These are phyloP conservation scores for Aethionema arabicum DNA, from an alignment of 345 rosid genomes.

Conservation along the genomic window DNA sequence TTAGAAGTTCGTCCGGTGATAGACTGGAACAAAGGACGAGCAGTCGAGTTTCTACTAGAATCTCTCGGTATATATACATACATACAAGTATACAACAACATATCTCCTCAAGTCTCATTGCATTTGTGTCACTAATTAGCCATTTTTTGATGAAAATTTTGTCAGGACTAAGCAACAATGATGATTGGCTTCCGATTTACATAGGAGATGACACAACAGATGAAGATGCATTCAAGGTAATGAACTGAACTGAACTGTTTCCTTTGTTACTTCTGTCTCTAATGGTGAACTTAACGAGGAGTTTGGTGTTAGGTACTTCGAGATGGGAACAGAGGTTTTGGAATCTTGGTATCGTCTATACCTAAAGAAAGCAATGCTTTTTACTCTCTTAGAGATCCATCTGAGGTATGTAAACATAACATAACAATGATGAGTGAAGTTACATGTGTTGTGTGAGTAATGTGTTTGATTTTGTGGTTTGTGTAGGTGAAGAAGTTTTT, in stretches of 20 bases:
- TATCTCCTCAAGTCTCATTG: not conserved
- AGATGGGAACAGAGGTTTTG: conserved; percentile 60
- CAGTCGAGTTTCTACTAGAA: conserved; percentile 84
- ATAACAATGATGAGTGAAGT: too few species aligned
- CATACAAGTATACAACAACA: not conserved
- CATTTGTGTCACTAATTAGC: not conserved
- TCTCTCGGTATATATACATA: conserved; percentile 58
- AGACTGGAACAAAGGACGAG: conserved; percentile 96
- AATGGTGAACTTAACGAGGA: not conserved
- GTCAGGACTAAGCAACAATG: conserved; percentile 58
- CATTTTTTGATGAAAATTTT: not conserved
- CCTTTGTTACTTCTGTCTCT: not conserved
- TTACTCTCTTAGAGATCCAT: conserved; percentile 72
- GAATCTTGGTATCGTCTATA: conserved; percentile 71
- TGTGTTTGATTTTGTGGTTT: not conserved
- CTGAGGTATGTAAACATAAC: conserved; percentile 66
- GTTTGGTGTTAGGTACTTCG: conserved; percentile 47
- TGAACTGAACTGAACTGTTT: not conserved
- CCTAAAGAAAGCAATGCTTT: conserved; percentile 77
- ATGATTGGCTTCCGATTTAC: conserved; percentile 75
- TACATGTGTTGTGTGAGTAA: not conserved
- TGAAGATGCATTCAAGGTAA: conserved; percentile 91
- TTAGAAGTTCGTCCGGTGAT: conserved; percentile 95
- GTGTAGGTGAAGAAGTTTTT: conserved; percentile 80
- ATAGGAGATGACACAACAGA: conserved; percentile 86